phyloP scores from a whole-genome alignment of 1,284 basidiomycete genomes.

The Vanrija sp. region DNA sequence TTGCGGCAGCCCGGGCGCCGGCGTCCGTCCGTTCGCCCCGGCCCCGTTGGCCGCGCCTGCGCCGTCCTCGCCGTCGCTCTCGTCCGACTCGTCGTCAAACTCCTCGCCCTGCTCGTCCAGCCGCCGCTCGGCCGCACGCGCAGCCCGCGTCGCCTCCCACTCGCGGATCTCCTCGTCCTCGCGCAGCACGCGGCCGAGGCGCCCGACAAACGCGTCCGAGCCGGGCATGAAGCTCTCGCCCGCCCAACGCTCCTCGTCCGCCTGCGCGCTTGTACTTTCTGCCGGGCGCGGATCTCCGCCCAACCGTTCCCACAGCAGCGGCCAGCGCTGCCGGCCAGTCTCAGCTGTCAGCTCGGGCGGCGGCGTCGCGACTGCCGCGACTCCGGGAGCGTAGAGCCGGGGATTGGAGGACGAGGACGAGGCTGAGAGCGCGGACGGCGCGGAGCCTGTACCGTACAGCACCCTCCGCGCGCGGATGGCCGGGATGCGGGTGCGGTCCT shows the following conservation, averaged over 20 bases:
- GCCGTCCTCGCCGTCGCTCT: conserved; percentile 31
- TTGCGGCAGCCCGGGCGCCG: neutral
- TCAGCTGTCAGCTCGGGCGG: conserved; percentile 22
- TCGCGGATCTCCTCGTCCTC: conserved; percentile 45
- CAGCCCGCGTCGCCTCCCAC: conserved; percentile 30
- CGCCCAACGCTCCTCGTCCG: conserved; percentile 34
- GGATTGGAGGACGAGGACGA: neutral
- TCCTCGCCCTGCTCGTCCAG: conserved; percentile 35
- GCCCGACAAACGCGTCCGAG: conserved; percentile 35
- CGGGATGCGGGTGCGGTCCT: conserved; percentile 31
- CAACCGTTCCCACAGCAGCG: conserved; percentile 44
- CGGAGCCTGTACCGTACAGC: conserved; percentile 22
- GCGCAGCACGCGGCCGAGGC: conserved; percentile 40
- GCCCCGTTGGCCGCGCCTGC: neutral
- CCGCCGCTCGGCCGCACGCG: conserved; percentile 33
- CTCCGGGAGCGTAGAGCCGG: neutral
- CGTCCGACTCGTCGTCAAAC: conserved; percentile 45
- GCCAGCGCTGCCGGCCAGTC: conserved; percentile 40
- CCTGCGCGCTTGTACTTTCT: conserved; percentile 13
- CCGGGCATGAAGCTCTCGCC: conserved; percentile 29
- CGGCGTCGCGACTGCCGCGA: neutral
- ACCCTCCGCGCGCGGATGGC: conserved; percentile 37
- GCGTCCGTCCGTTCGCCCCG: too few relatives aligned
- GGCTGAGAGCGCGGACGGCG: neutral
- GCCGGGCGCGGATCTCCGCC: conserved; percentile 31